These are phyloP conservation scores for Ustilago xerochloae DNA, from an alignment of 1,284 basidiomycete species.

Conservation along the genomic window DNA sequence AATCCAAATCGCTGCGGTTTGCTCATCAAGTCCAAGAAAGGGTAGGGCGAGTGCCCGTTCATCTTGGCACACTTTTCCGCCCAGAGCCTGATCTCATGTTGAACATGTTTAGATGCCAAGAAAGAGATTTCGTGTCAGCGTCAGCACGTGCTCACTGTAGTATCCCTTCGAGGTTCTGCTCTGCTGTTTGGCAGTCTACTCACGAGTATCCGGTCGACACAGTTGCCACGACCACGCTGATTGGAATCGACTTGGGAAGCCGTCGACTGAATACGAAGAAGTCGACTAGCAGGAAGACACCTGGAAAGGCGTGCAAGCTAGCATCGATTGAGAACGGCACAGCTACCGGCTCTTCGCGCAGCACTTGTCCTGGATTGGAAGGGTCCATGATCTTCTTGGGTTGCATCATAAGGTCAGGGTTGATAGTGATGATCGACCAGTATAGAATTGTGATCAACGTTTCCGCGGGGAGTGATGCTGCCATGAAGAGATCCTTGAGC, in stretches of 20 bases:
- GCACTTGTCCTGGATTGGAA: constrained; percentile 47
- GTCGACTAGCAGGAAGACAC: constrained; percentile 50
- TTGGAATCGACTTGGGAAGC: constrained; percentile 19
- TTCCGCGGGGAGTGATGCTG: constrained; percentile 45
- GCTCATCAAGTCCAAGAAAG: constrained; percentile 44
- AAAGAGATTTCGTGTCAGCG: too few relatives aligned
- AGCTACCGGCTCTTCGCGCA: constrained; percentile 34
- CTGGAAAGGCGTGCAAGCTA: constrained; percentile 54
- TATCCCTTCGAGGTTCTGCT: too few relatives aligned
- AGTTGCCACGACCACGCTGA: constrained; percentile 1
- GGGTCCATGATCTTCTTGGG: constrained; percentile 43
- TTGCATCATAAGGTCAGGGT: constrained; percentile 49
- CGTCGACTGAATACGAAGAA: constrained; percentile 34
- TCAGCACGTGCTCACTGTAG: too few relatives aligned
- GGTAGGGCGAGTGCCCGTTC: constrained; percentile 54
- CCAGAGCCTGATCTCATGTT: constrained; percentile 30
- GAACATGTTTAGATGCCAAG: too few relatives aligned
- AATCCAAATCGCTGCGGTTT: constrained; percentile 17
- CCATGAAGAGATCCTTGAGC: constrained; percentile 32
- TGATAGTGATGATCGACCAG: constrained; percentile 47
- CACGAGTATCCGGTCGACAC: constrained; percentile 19
- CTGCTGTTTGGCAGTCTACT: too few relatives aligned
- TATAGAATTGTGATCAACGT: constrained; percentile 53
- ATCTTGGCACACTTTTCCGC: constrained; percentile 45
- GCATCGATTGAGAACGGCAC: constrained; percentile 51